These are phyloP conservation scores for Trichoderma oligosporum DNA, from an alignment of 2,329 filamentous ascomycete species.

Conservation along the genomic window DNA sequence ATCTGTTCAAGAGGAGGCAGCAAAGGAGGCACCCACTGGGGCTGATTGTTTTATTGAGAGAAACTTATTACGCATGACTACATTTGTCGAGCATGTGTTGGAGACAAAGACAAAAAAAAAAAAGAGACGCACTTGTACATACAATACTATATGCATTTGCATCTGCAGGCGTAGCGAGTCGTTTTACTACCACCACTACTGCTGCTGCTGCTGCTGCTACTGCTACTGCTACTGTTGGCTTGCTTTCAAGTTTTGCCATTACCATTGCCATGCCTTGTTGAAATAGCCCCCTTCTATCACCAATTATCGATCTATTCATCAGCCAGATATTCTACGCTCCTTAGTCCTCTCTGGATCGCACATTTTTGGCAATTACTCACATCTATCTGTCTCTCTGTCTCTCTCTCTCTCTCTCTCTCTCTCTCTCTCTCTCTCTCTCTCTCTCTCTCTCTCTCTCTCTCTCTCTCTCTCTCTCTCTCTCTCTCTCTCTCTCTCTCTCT, in stretches of 20 bases:
- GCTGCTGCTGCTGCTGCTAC: background rate
- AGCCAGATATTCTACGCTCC: background rate
- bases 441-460: no score
- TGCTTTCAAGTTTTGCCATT: background rate
- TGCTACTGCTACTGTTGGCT: background rate
- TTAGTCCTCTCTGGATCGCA: background rate
- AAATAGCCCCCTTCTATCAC: background rate
- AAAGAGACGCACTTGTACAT: constrained; percentile 11
- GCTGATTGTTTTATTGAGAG: background rate
- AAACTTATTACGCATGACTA: background rate
- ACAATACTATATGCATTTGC: constrained; percentile 10
- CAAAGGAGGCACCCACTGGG: background rate
- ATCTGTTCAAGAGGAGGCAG: no score
- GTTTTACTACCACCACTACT: background rate
- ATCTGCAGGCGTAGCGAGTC: constrained; percentile 10
- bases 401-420: no score
- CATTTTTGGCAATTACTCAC: no score
- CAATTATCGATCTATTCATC: background rate
- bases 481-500: background rate
- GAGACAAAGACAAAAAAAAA: background rate
- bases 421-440: no score
- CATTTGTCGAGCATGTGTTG: background rate
- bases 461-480: no score
- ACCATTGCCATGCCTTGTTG: background rate
- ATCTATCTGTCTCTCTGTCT: no score